A percentile compares a stretch with the other conserved stretches of the same genome.
Conservation (phyloP, 148 eudicot species). For the Dianthus caryophyllus region DNA sequence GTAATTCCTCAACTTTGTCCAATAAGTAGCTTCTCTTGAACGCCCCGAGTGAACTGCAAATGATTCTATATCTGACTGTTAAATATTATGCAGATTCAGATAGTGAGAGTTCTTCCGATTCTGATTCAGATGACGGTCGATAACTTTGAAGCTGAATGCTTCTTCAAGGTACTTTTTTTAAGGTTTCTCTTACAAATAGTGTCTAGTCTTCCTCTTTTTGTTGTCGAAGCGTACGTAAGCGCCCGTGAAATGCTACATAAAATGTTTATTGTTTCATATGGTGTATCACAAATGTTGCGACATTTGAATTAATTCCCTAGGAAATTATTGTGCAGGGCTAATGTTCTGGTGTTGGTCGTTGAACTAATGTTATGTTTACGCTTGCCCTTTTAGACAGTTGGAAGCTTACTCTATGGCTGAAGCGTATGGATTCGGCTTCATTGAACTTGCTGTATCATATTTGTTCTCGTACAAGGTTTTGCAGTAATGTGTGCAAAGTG, state of each 20-base stretch:
- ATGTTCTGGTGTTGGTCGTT: too few species aligned
- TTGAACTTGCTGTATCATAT: conserved; percentile 14
- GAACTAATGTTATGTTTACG: background rate
- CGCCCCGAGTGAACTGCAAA: too few species aligned
- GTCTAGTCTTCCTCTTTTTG: background rate
- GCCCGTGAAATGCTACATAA: too few species aligned
- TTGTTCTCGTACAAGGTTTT: conserved; percentile 23
- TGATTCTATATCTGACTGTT: conserved; percentile 11
- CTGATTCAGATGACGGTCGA: conserved; percentile 60
- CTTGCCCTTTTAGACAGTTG: conserved; percentile 20
- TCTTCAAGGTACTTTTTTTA: conserved; percentile 24
- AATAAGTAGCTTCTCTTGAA: background rate
- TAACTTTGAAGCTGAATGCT: conserved; percentile 37
- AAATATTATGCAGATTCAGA: conserved; percentile 62
- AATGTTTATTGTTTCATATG: too few species aligned
- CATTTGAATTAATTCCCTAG: too few species aligned
- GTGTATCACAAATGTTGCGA: too few species aligned
- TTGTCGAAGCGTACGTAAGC: background rate
- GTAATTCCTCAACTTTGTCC: conserved; percentile 22
- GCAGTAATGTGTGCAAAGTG: conserved; percentile 31
- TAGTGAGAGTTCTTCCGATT: conserved; percentile 71
- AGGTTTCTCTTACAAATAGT: background rate
- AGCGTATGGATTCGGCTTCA: background rate
- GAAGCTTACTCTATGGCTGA: conserved; percentile 15
- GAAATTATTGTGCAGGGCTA: too few species aligned